Evolutionary conservation across 768 basidiomycete genomes (phyloP), one percentile per base, ranked within the genome.

Genomic region (Tulasnella sp.): DNA sequence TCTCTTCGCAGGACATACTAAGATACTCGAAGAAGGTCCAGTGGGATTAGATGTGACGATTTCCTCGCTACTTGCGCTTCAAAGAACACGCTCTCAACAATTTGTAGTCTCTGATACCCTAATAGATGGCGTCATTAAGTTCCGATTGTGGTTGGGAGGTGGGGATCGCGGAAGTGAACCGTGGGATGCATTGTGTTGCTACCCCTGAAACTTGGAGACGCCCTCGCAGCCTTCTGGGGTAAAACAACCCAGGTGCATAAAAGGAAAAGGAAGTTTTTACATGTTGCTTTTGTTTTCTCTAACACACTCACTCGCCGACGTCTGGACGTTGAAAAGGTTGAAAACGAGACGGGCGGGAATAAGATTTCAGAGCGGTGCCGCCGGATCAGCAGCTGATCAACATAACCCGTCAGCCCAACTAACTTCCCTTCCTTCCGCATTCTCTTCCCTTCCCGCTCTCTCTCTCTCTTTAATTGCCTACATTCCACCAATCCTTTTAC

Each of bases 1-100:
- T n/a, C 29, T 6, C 34, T n/a, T 6, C 4, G n/a, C n/a, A 72
- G 70, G 41, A 74, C 36, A 74, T 74, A 16, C 52, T 29, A 37
- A 37, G 37, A 47, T 74, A 74, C 37, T 74, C 66, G 19, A 12
- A 74, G 34, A 65, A 42, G 40, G 74, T 74, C 36, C 32, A 62
- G n/a, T 74, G 74, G 74, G 74, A 74, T 42, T 69, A 59, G 66
- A 22, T 35, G 29, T 40, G 16, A 3, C 42, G n/a, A n/a, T n/a
- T n/a, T 44, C n/a, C 42, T 44, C n/a, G 42, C 5, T 44, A 44
- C 42, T 16, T 44, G 9, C 17, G 19, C 22, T 26, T 26, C 47
- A n/a, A 52, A 52, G 47, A n/a, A n/a, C n/a, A n/a, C n/a, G n/a
- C n/a, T 19, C 47, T 17, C n/a, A 22, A 19, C 19, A 52, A n/a